Evolutionary conservation across 108 stramenopile species (phyloP), one percentile per base, ranked within the genome.

Genomic region (Cyclostephanos invisitatus): DNA sequence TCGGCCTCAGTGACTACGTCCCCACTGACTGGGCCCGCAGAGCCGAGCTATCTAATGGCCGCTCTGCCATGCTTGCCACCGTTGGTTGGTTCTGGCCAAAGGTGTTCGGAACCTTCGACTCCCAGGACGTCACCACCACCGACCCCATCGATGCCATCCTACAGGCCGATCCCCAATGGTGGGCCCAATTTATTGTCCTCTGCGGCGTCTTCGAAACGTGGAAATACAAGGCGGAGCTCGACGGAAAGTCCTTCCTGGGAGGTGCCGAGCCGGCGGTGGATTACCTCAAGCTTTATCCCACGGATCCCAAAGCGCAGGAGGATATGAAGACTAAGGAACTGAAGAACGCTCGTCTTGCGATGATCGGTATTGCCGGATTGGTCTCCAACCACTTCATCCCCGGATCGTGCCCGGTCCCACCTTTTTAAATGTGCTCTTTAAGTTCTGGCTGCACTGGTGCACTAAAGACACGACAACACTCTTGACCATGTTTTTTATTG

Each of bases 281-380:
- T 82, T 95, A 89, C 85, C 72, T 90, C 61, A 83, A 83, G 66
- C 70, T 85, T 58, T 95, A 86, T 83, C 86, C 82, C 53, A 85
- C 83, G 63, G 74, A 80, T 56, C 76, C 81, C 18, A 65, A 73
- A 61, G 82, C 65, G 44, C 63, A 86, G 62, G 84, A 87, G 60
- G 83, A 89, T 15, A 90, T 97, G 74, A 79, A 90, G 67, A 69
- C 91, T 81, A 87, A 91, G 90, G 97, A 98, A 88, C 80, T 98
- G 25, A 96, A 94, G 90, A 96, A 96, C 66, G 95, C 74, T 55
- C 90, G 95, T 70, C 77, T 94, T 72, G 95, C 97, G 37, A 98
- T 98, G 96, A 85, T 98, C 72, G 95, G 93, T 42, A 85, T 97
- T 58, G 96, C 95, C 28, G 87, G 81, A 47, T 91, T 87, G 67